A percentile compares a stretch with the other conserved stretches of the same genome.
phyloP scores from a whole-genome alignment of 805 yeast genomes.

The Metschnikowia chrysomelidarum region DNA sequence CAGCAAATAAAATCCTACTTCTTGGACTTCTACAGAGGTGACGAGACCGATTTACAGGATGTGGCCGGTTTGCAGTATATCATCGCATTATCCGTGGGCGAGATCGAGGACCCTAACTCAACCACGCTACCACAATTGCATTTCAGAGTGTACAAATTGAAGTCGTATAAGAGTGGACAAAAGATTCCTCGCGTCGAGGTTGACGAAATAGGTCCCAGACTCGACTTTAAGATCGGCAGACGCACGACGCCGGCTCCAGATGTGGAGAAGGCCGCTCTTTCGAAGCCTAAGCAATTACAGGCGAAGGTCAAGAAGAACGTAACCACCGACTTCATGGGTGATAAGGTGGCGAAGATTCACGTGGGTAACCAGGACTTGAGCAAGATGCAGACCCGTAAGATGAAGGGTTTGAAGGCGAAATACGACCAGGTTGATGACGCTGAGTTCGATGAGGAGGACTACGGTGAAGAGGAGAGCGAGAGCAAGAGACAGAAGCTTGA shows the following conservation, averaged over 20 bases:
- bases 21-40: slow-evolving; percentile 87
- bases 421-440: slow-evolving; percentile 67
- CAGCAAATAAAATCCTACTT: slow-evolving; percentile 85
- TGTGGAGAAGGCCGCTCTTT: slow-evolving; percentile 83
- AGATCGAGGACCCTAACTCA: slow-evolving; percentile 72
- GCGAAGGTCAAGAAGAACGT: slow-evolving; percentile 86
- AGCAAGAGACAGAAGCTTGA: slow-evolving; percentile 34
- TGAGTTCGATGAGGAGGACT: slow-evolving; percentile 52
- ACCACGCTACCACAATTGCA: slow-evolving; percentile 73
- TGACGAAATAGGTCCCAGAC: slow-evolving; percentile 92
- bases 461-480: slow-evolving; percentile 39
- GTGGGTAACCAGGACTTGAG: slow-evolving; percentile 92
- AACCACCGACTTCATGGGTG: slow-evolving; percentile 86
- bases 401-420: slow-evolving; percentile 92
- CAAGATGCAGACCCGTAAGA: slow-evolving; percentile 92
- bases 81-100: slow-evolving; percentile 73
- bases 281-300: slow-evolving; percentile 76
- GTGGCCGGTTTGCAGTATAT: slow-evolving; percentile 94
- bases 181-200: slow-evolving; percentile 92
- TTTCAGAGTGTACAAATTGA: slow-evolving; percentile 88
- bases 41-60: slow-evolving; percentile 76
- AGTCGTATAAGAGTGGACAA: slow-evolving; percentile 78
- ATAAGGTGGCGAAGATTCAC: slow-evolving; percentile 93
- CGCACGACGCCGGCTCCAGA: slow-evolving; percentile 79
- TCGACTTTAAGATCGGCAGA: slow-evolving; percentile 91